These are phyloP conservation scores for Yamagishiella unicocca DNA, from an alignment of 139 green algal species.

Conservation along the genomic window DNA sequence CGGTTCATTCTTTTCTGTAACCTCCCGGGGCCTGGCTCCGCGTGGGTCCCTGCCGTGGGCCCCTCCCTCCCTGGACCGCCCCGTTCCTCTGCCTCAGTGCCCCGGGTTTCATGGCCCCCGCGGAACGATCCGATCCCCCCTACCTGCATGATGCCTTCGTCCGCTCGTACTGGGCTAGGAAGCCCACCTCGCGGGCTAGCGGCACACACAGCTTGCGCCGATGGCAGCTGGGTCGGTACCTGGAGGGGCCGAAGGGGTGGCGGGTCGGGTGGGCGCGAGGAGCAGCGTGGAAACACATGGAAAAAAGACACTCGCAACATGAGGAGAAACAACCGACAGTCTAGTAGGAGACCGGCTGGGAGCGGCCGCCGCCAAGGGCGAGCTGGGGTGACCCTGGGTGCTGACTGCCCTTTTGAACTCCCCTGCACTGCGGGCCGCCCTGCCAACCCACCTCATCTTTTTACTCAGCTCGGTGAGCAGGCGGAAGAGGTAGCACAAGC, in stretches of 20 bases:
- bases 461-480: conserved; percentile 4
- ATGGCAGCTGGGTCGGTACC: not conserved
- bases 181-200: not conserved
- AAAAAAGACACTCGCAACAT: not conserved
- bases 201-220: conserved; percentile 12
- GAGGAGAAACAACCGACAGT: not conserved
- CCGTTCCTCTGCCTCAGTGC: too few relatives aligned
- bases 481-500: conserved; percentile 41
- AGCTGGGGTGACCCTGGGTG: not conserved
- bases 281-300: not conserved
- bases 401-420: not conserved
- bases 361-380: not conserved
- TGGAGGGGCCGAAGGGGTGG: not conserved
- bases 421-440: not conserved
- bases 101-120: too few relatives aligned
- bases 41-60: not conserved
- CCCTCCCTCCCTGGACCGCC: not conserved
- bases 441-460: conserved; percentile 2
- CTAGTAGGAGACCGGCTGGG: not conserved
- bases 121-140: not conserved
- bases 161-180: not conserved
- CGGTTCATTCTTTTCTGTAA: too few relatives aligned
- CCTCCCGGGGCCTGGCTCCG: too few relatives aligned
- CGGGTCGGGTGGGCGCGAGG: not conserved
- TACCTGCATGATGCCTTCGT: not conserved